Evolutionary conservation across 306 rosid species (phyloP), one percentile per base, ranked within the genome.

Genomic region (Astragalus glycyphyllos): DNA sequence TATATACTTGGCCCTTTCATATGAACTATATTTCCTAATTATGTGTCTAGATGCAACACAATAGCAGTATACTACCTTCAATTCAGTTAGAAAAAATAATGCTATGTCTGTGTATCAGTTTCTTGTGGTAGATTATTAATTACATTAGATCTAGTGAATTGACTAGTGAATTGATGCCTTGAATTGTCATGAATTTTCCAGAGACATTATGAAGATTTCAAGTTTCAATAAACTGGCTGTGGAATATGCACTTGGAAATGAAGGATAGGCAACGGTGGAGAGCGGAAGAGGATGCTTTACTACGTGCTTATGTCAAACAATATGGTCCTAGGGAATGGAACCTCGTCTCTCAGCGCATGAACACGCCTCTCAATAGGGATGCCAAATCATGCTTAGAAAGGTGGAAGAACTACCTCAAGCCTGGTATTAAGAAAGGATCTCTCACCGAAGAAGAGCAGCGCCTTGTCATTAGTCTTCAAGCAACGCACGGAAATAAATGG

Each of bases 281-380:
- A 74, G 78, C 87, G 74, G 90, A 91, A 71, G 97, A 91, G 89
- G 96, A 91, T 73, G 83, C 89, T 8, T 88, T 88, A 72, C 68
- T 91, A 73, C 78, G 92, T 15, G 92, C 95, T 1, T 90, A 90
- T 72, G 96, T 90, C 72, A 88, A 86, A 61, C 91, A 90, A 23
- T 90, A 90, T 65, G 96, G 96, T 56, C 94, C 94, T n/a, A 84
- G 88, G 75, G 96, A 90, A 83, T 91, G 96, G 97, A 86, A 83
- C 76, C 97, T 91, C 3, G 92, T 91, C 51, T 90, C 96, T 11
- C 97, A 84, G 86, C 92, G 97, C 71, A 91, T 88, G 97, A 82
- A 80, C 86, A 74, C 85, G 8, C 77, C 90, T 66, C 84, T 91
- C 44, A 76, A 86, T 44, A 65, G 97, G 59, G 97, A 91, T 53